phyloP scores from a whole-genome alignment of 257 asterid genomes.

The Avicennia marina region DNA sequence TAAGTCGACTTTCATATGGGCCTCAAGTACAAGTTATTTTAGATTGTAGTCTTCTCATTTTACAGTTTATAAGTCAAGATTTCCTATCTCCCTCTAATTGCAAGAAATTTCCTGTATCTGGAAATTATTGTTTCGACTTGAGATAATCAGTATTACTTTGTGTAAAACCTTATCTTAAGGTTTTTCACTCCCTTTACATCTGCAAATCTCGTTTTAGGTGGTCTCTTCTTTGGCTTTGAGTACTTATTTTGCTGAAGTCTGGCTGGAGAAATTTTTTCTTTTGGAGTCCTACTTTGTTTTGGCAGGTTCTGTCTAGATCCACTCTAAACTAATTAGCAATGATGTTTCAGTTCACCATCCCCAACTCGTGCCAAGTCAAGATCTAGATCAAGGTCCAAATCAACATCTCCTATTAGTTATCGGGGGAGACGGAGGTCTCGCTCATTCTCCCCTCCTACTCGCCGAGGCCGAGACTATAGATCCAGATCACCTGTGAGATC shows the following conservation, averaged over 20 bases:
- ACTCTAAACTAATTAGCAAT: conserved; percentile 14
- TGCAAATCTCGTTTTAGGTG: not conserved
- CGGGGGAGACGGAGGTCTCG: conserved; percentile 64
- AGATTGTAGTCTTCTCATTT: too few relatives aligned
- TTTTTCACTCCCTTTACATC: conserved; percentile 7
- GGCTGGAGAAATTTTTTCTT: not conserved
- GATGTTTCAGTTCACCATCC: conserved; percentile 69
- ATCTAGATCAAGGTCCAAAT: conserved; percentile 75
- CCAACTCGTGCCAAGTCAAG: conserved; percentile 48
- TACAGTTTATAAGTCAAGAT: too few relatives aligned
- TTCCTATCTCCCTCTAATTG: too few relatives aligned
- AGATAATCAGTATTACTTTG: not conserved
- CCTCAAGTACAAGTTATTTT: too few relatives aligned
- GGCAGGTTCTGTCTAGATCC: conserved; percentile 6
- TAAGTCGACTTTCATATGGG: too few relatives aligned
- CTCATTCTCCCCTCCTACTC: conserved; percentile 72
- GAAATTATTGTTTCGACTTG: not conserved
- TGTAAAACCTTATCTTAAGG: not conserved
- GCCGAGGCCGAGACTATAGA: conserved; percentile 59
- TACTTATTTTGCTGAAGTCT: not conserved
- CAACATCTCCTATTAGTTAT: conserved; percentile 66
- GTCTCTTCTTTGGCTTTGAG: not conserved
- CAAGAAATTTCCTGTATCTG: too few relatives aligned
- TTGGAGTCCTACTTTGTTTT: not conserved
- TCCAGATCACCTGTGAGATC: conserved; percentile 84